phyloP scores from a whole-genome alignment of 371 early-diverging fungal species.

The Zychaea mexicana region DNA sequence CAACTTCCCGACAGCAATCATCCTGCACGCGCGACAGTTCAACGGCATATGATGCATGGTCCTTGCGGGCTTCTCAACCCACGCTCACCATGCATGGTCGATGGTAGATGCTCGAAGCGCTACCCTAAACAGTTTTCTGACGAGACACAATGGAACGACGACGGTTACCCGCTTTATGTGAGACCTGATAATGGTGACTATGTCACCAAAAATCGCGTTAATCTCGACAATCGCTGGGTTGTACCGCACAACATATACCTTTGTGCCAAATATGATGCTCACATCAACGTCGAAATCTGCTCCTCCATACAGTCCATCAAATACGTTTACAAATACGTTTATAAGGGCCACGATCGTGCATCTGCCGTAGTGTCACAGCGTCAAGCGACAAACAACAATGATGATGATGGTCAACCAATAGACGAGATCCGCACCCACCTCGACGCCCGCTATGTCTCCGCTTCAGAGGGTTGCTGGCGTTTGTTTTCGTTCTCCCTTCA shows the following conservation, averaged over 20 bases:
- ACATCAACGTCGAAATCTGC: conserved; percentile 45
- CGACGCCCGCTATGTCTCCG: conserved; percentile 33
- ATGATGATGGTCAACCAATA: neutral
- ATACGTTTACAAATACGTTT: conserved; percentile 43
- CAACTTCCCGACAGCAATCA: neutral
- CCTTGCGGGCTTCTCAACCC: conserved; percentile 25
- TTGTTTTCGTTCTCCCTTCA: conserved; percentile 27
- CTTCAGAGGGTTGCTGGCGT: conserved; percentile 29
- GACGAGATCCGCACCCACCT: conserved; percentile 21
- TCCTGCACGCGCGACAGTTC: conserved; percentile 1
- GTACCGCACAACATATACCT: conserved; percentile 39
- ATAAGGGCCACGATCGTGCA: conserved; percentile 34
- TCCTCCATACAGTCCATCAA: conserved; percentile 22
- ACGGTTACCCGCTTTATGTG: conserved; percentile 6
- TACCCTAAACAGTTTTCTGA: conserved; percentile 23
- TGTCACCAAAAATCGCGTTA: neutral
- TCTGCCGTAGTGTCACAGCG: neutral
- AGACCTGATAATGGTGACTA: neutral
- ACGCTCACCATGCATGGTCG: conserved; percentile 30
- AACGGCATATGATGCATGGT: conserved; percentile 34
- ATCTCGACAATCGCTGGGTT: conserved; percentile 27
- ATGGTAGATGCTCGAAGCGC: conserved; percentile 22
- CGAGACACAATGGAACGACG: conserved; percentile 1
- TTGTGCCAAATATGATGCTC: conserved; percentile 37
- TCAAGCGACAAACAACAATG: neutral